phyloP scores from a whole-genome alignment of 73 alveolate species.

The Symbiodinium pilosum region DNA sequence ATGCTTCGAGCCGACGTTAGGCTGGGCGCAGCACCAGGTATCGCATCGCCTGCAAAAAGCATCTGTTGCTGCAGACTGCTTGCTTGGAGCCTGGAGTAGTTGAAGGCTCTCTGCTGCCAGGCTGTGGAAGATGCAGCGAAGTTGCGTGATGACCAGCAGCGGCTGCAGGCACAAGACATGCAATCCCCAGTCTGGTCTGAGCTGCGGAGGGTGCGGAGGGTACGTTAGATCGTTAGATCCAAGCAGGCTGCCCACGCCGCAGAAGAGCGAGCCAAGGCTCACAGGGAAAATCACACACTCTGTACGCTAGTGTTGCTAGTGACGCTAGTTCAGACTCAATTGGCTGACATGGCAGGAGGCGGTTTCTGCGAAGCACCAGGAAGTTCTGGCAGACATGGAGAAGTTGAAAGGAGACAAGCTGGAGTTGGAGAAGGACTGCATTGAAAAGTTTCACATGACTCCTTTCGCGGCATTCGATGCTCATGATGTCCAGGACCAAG shows the following conservation, averaged over 20 bases:
- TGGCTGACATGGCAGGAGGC: constrained; percentile 17
- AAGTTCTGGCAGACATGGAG: constrained; percentile 80
- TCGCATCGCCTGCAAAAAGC: not conserved
- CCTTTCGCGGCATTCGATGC: not conserved
- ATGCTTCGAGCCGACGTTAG: constrained; percentile 77
- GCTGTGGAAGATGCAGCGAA: constrained; percentile 34
- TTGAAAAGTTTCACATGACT: not conserved
- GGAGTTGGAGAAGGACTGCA: constrained; percentile 31
- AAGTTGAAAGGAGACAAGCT: constrained; percentile 44
- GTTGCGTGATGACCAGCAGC: constrained; percentile 66
- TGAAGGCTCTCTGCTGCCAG: not conserved
- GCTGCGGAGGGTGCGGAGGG: too few species aligned
- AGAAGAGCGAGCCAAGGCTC: constrained; percentile 61
- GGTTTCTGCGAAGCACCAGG: constrained; percentile 22
- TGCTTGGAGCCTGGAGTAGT: not conserved
- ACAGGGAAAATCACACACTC: not conserved
- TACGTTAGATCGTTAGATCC: too few species aligned
- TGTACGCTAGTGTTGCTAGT: too few species aligned
- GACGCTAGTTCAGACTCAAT: not conserved
- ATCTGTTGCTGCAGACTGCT: not conserved
- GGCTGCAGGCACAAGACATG: constrained; percentile 23
- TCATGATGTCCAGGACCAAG: constrained; percentile 31
- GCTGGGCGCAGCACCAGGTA: not conserved
- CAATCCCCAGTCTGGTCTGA: not conserved
- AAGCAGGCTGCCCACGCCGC: constrained; percentile 21